A percentile compares a stretch with the other conserved stretches of the same genome.
These are phyloP conservation scores for Phialophora expanda DNA, from an alignment of 2,329 filamentous ascomycete species.

Conservation along the genomic window DNA sequence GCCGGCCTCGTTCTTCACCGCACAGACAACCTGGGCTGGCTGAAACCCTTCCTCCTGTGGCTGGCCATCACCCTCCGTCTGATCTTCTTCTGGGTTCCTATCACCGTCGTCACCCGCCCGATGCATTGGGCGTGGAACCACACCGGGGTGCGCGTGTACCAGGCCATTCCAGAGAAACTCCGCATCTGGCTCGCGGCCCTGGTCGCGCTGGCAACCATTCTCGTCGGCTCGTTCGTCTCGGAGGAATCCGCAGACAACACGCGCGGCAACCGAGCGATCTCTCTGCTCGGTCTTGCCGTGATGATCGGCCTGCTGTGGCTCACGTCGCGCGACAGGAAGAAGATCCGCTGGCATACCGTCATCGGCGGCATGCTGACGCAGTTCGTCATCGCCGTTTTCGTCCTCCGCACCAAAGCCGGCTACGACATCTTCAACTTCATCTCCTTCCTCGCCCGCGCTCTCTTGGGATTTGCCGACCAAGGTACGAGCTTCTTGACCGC, in stretches of 20 bases:
- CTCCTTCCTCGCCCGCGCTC: constrained; percentile 71
- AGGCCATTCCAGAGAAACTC: constrained; percentile 69
- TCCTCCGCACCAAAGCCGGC: constrained; percentile 77
- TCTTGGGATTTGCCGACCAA: constrained; percentile 75
- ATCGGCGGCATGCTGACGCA: constrained; percentile 88
- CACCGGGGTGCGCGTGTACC: constrained; percentile 64
- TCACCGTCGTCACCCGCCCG: constrained; percentile 68
- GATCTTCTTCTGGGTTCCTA: constrained; percentile 74
- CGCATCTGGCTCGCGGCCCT: constrained; percentile 67
- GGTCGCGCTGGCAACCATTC: constrained; percentile 71
- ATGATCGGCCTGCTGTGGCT: constrained; percentile 70
- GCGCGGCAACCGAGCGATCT: constrained; percentile 77
- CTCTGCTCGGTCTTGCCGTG: constrained; percentile 76
- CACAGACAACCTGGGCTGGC: constrained; percentile 76
- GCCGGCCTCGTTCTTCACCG: constrained; percentile 74
- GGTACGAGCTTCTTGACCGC: constrained; percentile 76
- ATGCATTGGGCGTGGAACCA: constrained; percentile 71
- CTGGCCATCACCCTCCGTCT: constrained; percentile 75
- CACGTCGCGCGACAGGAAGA: constrained; percentile 72
- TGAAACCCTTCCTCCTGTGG: constrained; percentile 83
- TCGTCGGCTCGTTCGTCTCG: constrained; percentile 78
- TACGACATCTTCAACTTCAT: constrained; percentile 93
- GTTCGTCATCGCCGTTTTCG: constrained; percentile 87
- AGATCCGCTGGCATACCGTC: constrained; percentile 72
- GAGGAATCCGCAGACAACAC: constrained; percentile 76